Conservation (phyloP, 176 grass and related monocot species). For the Triticum urartu region DNA sequence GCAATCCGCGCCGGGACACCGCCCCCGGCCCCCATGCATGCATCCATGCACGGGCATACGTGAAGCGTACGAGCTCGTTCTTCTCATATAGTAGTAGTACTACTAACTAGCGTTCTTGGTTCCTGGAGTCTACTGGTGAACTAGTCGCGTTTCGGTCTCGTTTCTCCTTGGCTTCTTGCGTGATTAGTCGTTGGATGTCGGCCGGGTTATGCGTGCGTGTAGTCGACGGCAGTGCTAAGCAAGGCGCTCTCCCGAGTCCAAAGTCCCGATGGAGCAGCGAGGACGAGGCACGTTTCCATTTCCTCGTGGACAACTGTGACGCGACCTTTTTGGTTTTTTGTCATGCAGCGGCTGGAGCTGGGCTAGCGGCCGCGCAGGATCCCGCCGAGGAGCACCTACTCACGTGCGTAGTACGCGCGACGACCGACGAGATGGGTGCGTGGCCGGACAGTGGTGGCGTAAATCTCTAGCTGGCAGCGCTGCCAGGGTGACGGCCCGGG, state of each 20-base stretch:
- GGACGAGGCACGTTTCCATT: not conserved
- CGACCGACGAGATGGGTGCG: not conserved
- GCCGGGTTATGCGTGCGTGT: not conserved
- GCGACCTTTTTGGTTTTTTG: not conserved
- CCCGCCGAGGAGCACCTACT: not conserved
- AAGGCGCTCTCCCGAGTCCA: not conserved
- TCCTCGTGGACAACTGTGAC: not conserved
- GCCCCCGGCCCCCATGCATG: not conserved
- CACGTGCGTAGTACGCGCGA: too few species aligned
- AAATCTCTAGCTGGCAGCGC: too few species aligned
- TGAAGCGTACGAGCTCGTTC: too few species aligned
- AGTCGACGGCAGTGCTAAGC: not conserved
- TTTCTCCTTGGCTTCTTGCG: not conserved
- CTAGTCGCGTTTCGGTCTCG: not conserved
- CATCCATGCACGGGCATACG: not conserved
- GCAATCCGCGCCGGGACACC: conserved; percentile 34
- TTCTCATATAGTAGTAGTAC: too few species aligned
- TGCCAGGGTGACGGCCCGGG: too few species aligned
- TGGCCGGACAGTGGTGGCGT: too few species aligned
- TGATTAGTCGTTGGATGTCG: not conserved
- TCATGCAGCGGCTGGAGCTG: not conserved
- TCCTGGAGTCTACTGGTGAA: not conserved
- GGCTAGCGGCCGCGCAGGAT: not conserved
- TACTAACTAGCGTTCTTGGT: not conserved
- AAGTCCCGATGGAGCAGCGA: not conserved